These are phyloP conservation scores for Eucalyptus curtisii DNA, from an alignment of 345 rosid genomes.

Conservation along the genomic window DNA sequence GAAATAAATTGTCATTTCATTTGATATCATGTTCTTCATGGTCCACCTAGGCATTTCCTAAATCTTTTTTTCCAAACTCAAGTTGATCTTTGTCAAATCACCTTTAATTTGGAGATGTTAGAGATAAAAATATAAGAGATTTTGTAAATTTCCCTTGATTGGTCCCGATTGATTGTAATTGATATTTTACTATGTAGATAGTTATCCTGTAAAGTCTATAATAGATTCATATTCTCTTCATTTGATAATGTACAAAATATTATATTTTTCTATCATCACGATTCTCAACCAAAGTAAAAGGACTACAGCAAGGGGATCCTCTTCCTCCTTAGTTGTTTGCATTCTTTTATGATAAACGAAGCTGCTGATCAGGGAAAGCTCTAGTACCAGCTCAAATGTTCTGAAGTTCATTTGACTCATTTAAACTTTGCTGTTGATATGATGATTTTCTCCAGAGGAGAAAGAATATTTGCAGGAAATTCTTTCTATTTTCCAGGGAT, in stretches of 20 bases:
- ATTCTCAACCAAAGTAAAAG: background rate
- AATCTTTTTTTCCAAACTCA: background rate
- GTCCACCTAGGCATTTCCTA: background rate
- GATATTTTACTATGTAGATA: background rate
- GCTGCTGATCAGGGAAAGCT: background rate
- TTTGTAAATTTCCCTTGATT: background rate
- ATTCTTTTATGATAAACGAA: background rate
- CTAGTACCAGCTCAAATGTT: background rate
- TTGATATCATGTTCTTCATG: background rate
- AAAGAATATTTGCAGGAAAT: background rate
- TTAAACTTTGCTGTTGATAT: background rate
- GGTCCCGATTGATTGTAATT: rapidly evolving
- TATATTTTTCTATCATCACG: background rate
- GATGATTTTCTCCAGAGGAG: background rate
- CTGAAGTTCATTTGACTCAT: background rate
- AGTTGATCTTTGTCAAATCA: background rate
- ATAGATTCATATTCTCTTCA: background rate
- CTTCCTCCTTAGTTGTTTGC: background rate
- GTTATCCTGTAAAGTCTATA: background rate
- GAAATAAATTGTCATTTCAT: background rate
- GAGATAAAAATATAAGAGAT: background rate
- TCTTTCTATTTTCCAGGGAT: background rate
- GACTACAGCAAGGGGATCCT: background rate
- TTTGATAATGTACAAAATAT: background rate
- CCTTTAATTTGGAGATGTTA: background rate